phyloP scores from a whole-genome alignment of 2,329 filamentous ascomycete genomes.

The Penicillium sp. region DNA sequence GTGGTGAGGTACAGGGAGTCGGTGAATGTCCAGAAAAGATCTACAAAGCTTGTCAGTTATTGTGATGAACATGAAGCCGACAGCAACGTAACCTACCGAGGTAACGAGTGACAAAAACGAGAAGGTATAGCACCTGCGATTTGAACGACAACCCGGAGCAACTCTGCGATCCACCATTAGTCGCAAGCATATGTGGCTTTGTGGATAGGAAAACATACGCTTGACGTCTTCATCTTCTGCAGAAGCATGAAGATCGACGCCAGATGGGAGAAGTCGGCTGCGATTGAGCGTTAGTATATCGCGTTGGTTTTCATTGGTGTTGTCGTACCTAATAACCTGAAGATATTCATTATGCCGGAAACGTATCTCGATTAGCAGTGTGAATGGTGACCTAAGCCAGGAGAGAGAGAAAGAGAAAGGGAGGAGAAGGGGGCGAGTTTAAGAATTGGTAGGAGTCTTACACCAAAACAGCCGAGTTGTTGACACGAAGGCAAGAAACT shows the following conservation, averaged over 20 bases:
- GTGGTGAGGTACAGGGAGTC: slow-evolving; percentile 84
- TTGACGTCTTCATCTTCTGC: slow-evolving; percentile 93
- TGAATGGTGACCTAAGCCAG: background rate
- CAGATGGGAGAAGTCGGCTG: slow-evolving; percentile 93
- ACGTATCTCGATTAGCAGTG: background rate
- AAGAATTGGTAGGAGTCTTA: background rate
- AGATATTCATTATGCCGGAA: slow-evolving; percentile 62
- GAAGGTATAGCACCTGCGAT: slow-evolving; percentile 89
- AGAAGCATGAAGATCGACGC: slow-evolving; percentile 90
- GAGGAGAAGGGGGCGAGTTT: background rate
- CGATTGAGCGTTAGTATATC: slow-evolving; percentile 16
- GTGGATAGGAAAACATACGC: slow-evolving; percentile 56
- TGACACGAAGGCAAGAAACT: slow-evolving; percentile 41
- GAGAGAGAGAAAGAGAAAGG: background rate
- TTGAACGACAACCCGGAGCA: slow-evolving; percentile 98
- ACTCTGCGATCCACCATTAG: slow-evolving; percentile 58
- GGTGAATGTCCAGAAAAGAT: slow-evolving; percentile 82
- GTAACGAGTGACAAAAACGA: slow-evolving; percentile 93
- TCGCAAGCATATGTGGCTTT: background rate
- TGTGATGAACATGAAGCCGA: background rate
- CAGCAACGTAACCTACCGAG: slow-evolving; percentile 56
- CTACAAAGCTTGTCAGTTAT: slow-evolving; percentile 32
- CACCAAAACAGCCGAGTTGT: slow-evolving; percentile 24
- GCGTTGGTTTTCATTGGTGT: background rate
- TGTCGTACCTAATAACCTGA: slow-evolving; percentile 61